Base-by-base conservation (phyloP, 352 stramenopile species). In the Lagenidium sp. region DNA sequence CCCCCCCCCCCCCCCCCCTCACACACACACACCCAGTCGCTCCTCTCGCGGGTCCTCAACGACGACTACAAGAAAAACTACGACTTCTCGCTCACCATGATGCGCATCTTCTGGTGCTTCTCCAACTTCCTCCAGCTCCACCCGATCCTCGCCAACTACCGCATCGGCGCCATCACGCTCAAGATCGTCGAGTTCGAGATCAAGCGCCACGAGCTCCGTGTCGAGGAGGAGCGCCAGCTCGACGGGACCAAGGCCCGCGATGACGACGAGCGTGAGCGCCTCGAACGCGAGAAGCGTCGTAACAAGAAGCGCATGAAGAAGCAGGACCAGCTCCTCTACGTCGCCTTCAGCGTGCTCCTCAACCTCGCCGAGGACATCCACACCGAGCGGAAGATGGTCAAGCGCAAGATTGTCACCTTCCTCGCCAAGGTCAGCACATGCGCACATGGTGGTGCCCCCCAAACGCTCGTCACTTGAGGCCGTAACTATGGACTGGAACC, bases 81-180 rank as follows among this genome's bases (percentile, higher is more conserved):
- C 44, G 92, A 97, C 59, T 88, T 98, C 38, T 84, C 82, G 23
- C 88, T 97, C 52, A 94, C 88, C 7, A 94, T 98, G 60, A 86
- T 97, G 69, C 82, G 94, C 50, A 86, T 97, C 41, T 98, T 98
- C 52, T 95, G 92, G 61, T 92, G 86, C 44, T 96, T 98, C 49
- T 97, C 86, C 43, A 97, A 96, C 65, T 96, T 97, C 49, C 55
- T 95, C 38, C 87, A 98, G 61, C 88, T 97, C 44, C 94, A 98
- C 49, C 62, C 74, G 20, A 82, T 96, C 40, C 65, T 98, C 24
- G 73, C 68, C 40, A 98, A 94, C 56, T 95, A 97, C 59, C 83
- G 86, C 25, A 95, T 98, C 15, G 94, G 94, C 32, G 80, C 85
- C 23, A 78, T 97, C 37, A 96, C 87, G 30, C 77, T 98, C 42